phyloP scores from a whole-genome alignment of 345 rosid species.

The Gynandropsis gynandra region DNA sequence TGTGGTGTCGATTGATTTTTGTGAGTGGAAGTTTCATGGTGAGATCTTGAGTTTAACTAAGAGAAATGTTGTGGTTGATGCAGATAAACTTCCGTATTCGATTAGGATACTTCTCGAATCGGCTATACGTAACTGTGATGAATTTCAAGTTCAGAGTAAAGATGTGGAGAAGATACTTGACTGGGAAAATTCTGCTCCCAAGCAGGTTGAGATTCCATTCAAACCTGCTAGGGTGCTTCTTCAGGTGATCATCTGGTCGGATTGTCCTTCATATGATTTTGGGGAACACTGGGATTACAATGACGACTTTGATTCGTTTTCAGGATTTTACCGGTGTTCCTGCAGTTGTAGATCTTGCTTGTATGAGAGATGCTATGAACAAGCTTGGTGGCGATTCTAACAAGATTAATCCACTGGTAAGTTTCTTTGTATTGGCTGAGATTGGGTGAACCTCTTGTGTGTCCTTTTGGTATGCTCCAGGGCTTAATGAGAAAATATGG shows the following conservation, averaged over 20 bases:
- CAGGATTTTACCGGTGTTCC: constrained; percentile 95
- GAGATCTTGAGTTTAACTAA: not conserved
- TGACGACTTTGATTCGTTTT: not conserved
- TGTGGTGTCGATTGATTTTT: too few relatives aligned
- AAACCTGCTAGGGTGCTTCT: constrained; percentile 97
- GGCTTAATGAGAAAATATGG: not conserved
- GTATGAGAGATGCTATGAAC: constrained; percentile 85
- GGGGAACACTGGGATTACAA: not conserved
- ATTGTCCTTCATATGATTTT: too few relatives aligned
- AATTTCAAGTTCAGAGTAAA: constrained; percentile 85
- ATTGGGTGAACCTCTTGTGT: too few relatives aligned
- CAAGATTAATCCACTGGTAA: constrained; percentile 85
- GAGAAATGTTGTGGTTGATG: constrained; percentile 17
- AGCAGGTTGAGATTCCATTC: constrained; percentile 96
- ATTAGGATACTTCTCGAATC: constrained; percentile 92
- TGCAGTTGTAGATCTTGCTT: constrained; percentile 81
- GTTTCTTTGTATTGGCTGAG: constrained; percentile 9
- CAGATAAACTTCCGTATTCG: constrained; percentile 90
- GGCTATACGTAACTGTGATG: constrained; percentile 91
- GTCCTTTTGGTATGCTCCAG: not conserved
- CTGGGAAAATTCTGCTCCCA: constrained; percentile 84
- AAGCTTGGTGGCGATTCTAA: constrained; percentile 62
- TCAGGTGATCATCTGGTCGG: constrained; percentile 42
- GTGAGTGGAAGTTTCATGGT: too few relatives aligned
- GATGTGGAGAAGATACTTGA: constrained; percentile 96